A percentile compares a stretch with the other conserved stretches of the same genome.
Evolutionary conservation across 257 asterid species (phyloP).

Genomic region (Scutellaria baicalensis): DNA sequence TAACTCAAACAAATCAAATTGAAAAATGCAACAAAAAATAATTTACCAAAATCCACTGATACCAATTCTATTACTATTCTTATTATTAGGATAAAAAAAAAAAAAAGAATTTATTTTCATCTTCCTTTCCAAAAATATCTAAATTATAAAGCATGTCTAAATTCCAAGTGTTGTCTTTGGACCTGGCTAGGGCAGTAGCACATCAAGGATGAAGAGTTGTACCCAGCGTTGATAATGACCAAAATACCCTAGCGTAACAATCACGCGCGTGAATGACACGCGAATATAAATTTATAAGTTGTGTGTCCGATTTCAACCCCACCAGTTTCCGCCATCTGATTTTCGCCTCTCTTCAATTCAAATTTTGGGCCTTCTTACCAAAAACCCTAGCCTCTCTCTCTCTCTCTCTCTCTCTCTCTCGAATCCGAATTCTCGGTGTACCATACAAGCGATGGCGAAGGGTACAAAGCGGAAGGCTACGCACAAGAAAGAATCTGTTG

Average conservation of each 20-base stretch:
- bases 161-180: no score
- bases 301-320: background rate
- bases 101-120: no score
- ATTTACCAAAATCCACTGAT: no score
- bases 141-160: no score
- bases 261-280: conserved; percentile 9
- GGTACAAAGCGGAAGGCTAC: conserved; percentile 64
- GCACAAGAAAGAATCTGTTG: conserved; percentile 12
- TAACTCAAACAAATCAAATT: no score
- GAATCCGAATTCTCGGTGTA: background rate
- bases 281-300: background rate
- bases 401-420: conserved; percentile 9
- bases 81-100: no score
- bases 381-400: conserved; percentile 25
- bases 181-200: no score
- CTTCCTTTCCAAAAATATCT: no score
- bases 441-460: conserved; percentile 35
- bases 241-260: background rate
- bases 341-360: conserved; percentile 27
- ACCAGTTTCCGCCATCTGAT: conserved; percentile 34
- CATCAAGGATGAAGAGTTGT: background rate
- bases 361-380: conserved; percentile 25
- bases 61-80: no score
- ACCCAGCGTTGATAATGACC: background rate
- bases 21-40: no score